Base-by-base conservation (phyloP, 768 basidiomycete species). In the Sporobolomyces roseus region DNA sequence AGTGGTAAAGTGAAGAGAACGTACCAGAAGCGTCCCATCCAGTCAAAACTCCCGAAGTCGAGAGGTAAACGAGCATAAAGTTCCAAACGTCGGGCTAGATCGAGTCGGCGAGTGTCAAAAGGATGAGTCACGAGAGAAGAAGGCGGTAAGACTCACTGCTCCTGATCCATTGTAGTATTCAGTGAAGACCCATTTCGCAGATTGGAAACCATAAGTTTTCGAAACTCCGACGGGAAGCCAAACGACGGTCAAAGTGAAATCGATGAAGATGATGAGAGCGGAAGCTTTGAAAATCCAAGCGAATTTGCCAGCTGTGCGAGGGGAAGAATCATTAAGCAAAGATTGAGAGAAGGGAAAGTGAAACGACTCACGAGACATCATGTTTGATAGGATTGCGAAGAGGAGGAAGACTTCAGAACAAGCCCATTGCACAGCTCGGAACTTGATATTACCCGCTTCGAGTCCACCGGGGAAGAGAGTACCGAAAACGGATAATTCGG, bases 151-250 rank as follows among this genome's bases (percentile, higher is more conserved):
- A 54, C 52, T 30, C 33, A 63, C 63, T 3, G 91, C 91, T 0
- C 89, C 89, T 1, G 91, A 93, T 32, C 90, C 91, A 74, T 93
- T 93, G 78, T 90, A 88, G 19, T 85, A 88, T 81, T 83, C 81
- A 3, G 87, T 89, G 74, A 94, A 93, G 14, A 90, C 91, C 41
- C 91, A 90, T 41, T 85, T 84, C 0, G 89, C 88, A 19, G 85
- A 83, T 52, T 91, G 85, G 80, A 96, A 91, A 14, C 92, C 93
- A 72, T 93, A 96, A 0, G 91, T 91, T 73, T 83, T 87, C 8
- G 87, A 87, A 4, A 91, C 93, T 0, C 90, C 91, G 59, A 96
- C 90, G 0, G 93, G 93, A 45, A 96, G 84, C 92, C 92, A 94
- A 73, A 92, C 89, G 56, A 90, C 77, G 77, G 89, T 91, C 25